A percentile compares a stretch with the other conserved stretches of the same genome.
These are phyloP conservation scores for Oryza coarctata DNA, from an alignment of 176 grass and related monocot species.

Conservation along the genomic window DNA sequence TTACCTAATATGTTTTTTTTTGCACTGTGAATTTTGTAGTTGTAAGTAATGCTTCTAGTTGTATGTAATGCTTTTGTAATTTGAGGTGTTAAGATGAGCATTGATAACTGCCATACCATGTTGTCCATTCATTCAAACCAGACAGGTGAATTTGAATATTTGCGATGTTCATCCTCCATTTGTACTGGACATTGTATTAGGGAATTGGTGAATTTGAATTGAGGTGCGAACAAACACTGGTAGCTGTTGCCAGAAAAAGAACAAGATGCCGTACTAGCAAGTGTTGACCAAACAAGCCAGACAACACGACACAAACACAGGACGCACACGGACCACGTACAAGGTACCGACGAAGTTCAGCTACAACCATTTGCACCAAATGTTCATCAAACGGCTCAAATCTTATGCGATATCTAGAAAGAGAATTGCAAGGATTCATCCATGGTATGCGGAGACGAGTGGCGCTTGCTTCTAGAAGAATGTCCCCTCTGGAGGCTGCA, in stretches of 20 bases:
- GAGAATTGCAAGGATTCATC: background rate
- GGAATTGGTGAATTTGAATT: too few species aligned
- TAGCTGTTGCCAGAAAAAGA: background rate
- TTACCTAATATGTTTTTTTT: too few species aligned
- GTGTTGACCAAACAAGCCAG: background rate
- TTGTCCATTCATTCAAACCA: too few species aligned
- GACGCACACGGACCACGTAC: background rate
- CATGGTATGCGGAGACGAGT: background rate
- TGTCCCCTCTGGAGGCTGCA: conserved; percentile 40
- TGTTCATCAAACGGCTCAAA: background rate
- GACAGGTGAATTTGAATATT: too few species aligned
- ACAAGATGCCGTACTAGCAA: background rate
- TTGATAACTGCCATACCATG: too few species aligned
- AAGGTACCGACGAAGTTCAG: conserved; percentile 11
- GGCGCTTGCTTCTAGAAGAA: background rate
- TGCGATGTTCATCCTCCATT: too few species aligned
- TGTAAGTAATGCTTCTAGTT: too few species aligned
- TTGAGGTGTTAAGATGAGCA: too few species aligned
- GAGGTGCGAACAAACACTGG: too few species aligned
- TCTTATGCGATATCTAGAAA: conserved; percentile 20
- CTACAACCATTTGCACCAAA: conserved; percentile 27
- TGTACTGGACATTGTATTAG: too few species aligned
- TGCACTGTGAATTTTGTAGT: too few species aligned
- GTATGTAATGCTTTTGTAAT: too few species aligned
- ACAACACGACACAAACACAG: background rate